phyloP scores from a whole-genome alignment of 345 rosid species.

The Salix purpurea region DNA sequence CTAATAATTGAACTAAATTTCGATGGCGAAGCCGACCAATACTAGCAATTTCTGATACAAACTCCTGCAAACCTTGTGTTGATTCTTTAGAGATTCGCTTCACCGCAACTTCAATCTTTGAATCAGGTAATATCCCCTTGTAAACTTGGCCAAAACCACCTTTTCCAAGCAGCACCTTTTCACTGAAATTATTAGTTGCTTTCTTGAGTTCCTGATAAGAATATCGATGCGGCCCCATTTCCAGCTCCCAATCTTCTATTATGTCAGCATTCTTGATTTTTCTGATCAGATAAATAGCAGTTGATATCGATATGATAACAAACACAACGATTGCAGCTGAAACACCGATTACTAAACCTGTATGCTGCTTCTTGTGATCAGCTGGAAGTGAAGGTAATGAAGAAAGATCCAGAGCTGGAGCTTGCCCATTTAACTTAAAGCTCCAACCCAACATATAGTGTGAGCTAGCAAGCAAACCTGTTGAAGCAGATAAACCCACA shows the following conservation, averaged over 20 bases:
- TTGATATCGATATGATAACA: background rate
- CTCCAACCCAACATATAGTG: slow-evolving; percentile 27
- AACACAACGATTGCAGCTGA: slow-evolving; percentile 1
- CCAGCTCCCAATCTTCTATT: slow-evolving; percentile 28
- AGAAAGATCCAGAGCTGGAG: slow-evolving; percentile 25
- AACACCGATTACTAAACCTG: slow-evolving; percentile 5
- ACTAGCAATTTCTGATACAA: slow-evolving; percentile 20
- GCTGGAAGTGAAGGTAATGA: slow-evolving; percentile 21
- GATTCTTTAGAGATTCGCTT: slow-evolving; percentile 26
- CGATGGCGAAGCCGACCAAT: slow-evolving; percentile 24
- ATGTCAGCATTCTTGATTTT: slow-evolving; percentile 19
- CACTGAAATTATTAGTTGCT: slow-evolving; percentile 19
- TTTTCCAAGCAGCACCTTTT: slow-evolving; percentile 13
- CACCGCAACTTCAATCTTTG: slow-evolving; percentile 19
- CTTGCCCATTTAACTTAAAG: slow-evolving; percentile 19
- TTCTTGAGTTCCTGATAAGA: slow-evolving; percentile 24
- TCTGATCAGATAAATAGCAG: slow-evolving; percentile 8
- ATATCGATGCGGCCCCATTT: slow-evolving; percentile 25
- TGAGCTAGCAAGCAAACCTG: slow-evolving; percentile 26
- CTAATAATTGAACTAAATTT: slow-evolving; percentile 21
- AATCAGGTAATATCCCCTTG: slow-evolving; percentile 16
- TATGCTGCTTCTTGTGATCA: background rate
- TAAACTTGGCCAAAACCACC: slow-evolving; percentile 26
- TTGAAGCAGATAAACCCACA: slow-evolving; percentile 28
- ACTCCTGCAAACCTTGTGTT: slow-evolving; percentile 21